A percentile compares a stretch with the other conserved stretches of the same genome.
Evolutionary conservation across 176 grass and related monocot genomes (phyloP).

Genomic region (Metroxylon sagu): DNA sequence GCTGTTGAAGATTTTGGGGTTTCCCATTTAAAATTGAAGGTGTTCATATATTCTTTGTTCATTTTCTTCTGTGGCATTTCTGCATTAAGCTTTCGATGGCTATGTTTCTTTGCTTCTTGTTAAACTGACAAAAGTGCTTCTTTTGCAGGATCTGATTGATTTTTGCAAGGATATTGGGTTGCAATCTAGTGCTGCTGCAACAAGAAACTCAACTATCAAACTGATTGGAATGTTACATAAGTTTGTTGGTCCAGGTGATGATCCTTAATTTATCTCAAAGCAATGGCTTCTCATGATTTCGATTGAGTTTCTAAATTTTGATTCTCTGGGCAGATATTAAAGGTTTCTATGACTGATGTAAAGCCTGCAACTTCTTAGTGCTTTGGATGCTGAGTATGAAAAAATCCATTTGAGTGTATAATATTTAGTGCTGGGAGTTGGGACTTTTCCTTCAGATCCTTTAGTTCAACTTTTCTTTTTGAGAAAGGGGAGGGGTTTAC

Average conservation of each 20-base stretch:
- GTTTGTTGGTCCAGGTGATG: constrained; percentile 87
- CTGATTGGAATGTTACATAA: constrained; percentile 90
- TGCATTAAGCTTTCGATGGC: no score
- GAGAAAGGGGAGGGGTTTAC: no score
- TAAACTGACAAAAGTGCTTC: constrained; percentile 1
- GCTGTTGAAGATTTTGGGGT: constrained; percentile 91
- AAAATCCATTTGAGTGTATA: constrained; percentile 96
- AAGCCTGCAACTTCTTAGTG: constrained; percentile 83
- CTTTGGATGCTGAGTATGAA: constrained; percentile 82
- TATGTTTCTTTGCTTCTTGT: constrained; percentile 2
- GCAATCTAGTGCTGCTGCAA: constrained; percentile 76
- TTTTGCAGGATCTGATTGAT: constrained; percentile 79
- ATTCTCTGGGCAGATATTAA: constrained; percentile 70
- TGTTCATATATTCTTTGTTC: constrained; percentile 15
- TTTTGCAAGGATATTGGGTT: constrained; percentile 96
- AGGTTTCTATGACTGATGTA: constrained; percentile 90
- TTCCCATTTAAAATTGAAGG: constrained; percentile 91
- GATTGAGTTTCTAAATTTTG: constrained; percentile 4
- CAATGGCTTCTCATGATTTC: constrained; percentile 2
- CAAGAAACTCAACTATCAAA: constrained; percentile 90
- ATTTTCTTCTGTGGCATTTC: no score
- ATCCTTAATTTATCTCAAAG: background rate
- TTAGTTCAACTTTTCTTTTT: no score
- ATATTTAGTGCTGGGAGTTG: background rate
- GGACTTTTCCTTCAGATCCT: no score